phyloP scores from a whole-genome alignment of 163 green algal genomes.

The Chlorella variabilis region DNA sequence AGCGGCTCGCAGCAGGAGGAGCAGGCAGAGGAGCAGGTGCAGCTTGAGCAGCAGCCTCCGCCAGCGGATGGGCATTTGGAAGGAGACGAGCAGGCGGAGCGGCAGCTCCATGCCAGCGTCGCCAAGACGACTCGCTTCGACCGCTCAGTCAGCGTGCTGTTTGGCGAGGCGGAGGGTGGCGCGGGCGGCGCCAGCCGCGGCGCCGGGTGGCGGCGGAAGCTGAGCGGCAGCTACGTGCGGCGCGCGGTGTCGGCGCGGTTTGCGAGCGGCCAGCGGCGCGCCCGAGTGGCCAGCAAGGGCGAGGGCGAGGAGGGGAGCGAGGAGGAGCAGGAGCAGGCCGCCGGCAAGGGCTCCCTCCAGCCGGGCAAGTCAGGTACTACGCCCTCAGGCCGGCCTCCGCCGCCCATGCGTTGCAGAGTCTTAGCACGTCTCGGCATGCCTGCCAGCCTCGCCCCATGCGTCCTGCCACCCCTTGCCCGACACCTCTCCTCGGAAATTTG shows the following conservation, averaged over 20 bases:
- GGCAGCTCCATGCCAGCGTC: background rate
- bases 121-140: background rate
- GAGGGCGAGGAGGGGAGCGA: background rate
- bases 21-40: background rate
- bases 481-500: too few species aligned
- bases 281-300: background rate
- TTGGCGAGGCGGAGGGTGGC: background rate
- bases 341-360: background rate
- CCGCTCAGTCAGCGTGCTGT: background rate
- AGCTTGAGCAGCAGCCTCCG: background rate
- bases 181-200: background rate
- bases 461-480: too few species aligned
- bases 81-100: background rate
- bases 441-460: too few species aligned
- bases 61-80: too few species aligned
- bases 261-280: background rate
- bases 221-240: constrained; percentile 14
- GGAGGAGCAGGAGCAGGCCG: background rate
- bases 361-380: background rate
- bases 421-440: too few species aligned
- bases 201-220: constrained; percentile 1
- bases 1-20: background rate
- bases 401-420: background rate
- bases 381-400: background rate
- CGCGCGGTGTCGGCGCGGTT: constrained; percentile 26